phyloP scores from a whole-genome alignment of 345 rosid species.

The Reutealis trisperma region DNA sequence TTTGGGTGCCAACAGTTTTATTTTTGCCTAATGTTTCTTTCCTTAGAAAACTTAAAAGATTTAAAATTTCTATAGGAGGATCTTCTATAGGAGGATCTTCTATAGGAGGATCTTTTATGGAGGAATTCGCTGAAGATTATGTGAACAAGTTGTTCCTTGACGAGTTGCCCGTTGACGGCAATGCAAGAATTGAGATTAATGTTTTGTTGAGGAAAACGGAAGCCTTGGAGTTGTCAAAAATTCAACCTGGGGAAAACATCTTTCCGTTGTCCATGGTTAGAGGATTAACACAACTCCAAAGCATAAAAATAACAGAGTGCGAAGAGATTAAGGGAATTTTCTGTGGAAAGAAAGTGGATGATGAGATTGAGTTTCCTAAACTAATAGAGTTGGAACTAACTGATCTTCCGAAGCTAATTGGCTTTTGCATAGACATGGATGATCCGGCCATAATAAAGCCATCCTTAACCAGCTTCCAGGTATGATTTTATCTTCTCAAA shows the following conservation, averaged over 20 bases:
- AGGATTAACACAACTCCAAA: background rate
- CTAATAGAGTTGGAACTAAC: background rate
- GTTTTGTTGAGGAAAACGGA: background rate
- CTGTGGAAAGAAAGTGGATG: background rate
- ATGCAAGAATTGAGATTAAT: background rate
- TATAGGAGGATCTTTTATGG: too few species aligned
- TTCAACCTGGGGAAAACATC: background rate
- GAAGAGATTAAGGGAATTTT: background rate
- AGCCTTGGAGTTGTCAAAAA: background rate
- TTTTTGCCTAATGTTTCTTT: background rate
- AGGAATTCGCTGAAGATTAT: background rate
- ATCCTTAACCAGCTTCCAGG: too few species aligned
- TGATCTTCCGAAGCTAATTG: background rate
- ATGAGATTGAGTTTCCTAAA: background rate
- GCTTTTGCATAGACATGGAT: too few species aligned
- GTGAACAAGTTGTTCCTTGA: too few species aligned
- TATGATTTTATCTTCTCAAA: too few species aligned
- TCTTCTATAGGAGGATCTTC: background rate
- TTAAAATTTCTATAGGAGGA: background rate
- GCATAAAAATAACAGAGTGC: background rate
- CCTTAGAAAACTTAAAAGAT: background rate
- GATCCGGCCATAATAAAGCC: too few species aligned
- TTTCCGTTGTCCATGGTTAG: background rate
- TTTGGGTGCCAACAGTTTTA: slow-evolving; percentile 22
- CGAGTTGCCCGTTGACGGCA: background rate